Base-by-base conservation (phyloP, 495 filamentous ascomycete species). In the Trichoderma orchidacearum region DNA sequence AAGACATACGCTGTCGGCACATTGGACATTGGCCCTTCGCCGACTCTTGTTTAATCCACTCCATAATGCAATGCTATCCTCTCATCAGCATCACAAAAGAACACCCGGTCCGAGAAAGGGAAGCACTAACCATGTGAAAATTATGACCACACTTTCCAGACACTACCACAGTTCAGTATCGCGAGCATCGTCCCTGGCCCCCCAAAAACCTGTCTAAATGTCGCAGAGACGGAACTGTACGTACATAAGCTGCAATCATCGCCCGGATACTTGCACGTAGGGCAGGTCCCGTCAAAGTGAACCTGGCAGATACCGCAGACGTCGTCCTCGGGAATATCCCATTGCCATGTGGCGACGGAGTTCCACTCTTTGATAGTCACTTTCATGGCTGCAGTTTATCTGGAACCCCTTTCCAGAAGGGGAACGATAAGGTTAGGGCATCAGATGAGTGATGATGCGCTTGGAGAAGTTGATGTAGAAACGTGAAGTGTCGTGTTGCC, bases 221-320 rank as follows among this genome's bases (percentile, higher is more conserved):
- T 30, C 32, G n/a, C 15, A 15, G 51, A 31, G 18, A 21, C 27
- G 11, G 0, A 29, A 31, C 23, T 41, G 51, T 50, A 75, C 88
- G 70, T 73, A 96, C 93, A 70, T 51, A 99, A 75, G 25, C 86
- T 82, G 72, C 93, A 99, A 63, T 96, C 92, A 64, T 99, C 93
- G 25, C 93, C 93, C 17, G 93, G 93, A 66, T 87, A 96, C 78
- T 95, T 95, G 83, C 93, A 99, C 54, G 90, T 91, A 23, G 92
- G 90, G 72, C 93, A 99, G 11, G 93, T 96, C 25, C 90, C 90
- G 65, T 99, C 93, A 68, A 96, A 99, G 66, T 95, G 89, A 28
- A 94, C 87, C 66, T 92, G 91, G 75, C 93, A 99, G 72, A 99
- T 99, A 57, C 93, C 93, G 62, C 93, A 99, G 58, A 97, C 89